Percentiles rank a stretch among this genome's conserved stretches.
These are phyloP conservation scores for Vigna unguiculata DNA, from an alignment of 306 rosid genomes.

Conservation along the genomic window DNA sequence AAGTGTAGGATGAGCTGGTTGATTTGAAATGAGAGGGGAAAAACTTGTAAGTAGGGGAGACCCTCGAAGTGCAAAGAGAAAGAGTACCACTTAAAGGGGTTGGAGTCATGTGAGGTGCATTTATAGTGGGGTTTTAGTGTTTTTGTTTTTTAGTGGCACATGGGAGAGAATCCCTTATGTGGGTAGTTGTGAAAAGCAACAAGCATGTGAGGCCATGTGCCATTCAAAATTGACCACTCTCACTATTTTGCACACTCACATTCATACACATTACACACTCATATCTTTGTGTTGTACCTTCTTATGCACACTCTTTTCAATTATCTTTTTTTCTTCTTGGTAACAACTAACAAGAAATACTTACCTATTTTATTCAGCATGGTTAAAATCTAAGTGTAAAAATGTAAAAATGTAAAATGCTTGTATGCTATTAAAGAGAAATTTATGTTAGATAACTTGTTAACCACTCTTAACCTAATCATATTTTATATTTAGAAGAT, in stretches of 20 bases:
- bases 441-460: too few relatives aligned
- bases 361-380: too few relatives aligned
- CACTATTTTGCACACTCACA: constrained; percentile 1
- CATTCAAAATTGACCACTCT: constrained; percentile 51
- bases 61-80: constrained; percentile 39
- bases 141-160: constrained; percentile 74
- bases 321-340: too few relatives aligned
- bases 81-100: constrained; percentile 40
- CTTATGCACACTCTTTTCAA: not conserved
- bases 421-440: too few relatives aligned
- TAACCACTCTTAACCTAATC: too few relatives aligned
- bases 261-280: not conserved
- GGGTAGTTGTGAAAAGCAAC: constrained; percentile 61
- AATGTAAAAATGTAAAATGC: too few relatives aligned
- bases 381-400: too few relatives aligned
- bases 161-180: constrained; percentile 57
- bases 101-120: constrained; percentile 74
- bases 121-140: constrained; percentile 77
- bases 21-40: constrained; percentile 56
- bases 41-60: constrained; percentile 44
- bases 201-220: constrained; percentile 92
- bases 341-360: too few relatives aligned
- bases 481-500: too few relatives aligned
- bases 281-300: constrained; percentile 30
- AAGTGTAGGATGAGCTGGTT: constrained; percentile 62